Conservation (phyloP, 805 yeast species). For the Metschnikowia koreensis region DNA sequence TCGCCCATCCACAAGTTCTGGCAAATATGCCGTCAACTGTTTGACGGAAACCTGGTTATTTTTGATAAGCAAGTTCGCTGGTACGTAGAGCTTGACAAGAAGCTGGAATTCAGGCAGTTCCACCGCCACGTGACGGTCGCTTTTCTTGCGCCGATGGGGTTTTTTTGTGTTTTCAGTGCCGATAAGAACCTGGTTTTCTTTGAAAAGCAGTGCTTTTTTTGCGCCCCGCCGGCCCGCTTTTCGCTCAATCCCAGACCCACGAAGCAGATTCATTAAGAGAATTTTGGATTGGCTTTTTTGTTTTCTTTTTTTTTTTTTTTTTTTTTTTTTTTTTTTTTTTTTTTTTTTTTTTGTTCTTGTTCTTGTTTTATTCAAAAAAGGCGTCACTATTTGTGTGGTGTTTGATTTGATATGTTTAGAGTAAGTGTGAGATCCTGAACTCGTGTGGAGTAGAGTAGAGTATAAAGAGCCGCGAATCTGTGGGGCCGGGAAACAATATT, state of each 20-base stretch:
- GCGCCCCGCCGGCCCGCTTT: slow-evolving; percentile 4
- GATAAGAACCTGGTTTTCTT: slow-evolving; percentile 14
- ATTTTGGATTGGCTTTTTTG: background rate
- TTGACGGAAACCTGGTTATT: slow-evolving; percentile 27
- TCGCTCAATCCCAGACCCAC: background rate
- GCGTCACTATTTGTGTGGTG: too few species aligned
- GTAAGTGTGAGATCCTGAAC: too few species aligned
- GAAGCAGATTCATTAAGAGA: background rate
- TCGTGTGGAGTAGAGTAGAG: too few species aligned
- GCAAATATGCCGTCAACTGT: slow-evolving; percentile 29
- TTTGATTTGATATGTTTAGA: too few species aligned
- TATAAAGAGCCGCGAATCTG: too few species aligned
- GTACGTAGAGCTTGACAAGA: slow-evolving; percentile 34
- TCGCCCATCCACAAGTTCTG: slow-evolving; percentile 23
- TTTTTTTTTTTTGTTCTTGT: too few species aligned
- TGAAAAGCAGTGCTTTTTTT: slow-evolving; percentile 10
- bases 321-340: background rate
- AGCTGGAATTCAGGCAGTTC: slow-evolving; percentile 47
- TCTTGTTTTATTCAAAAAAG: too few species aligned
- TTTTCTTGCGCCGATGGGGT: slow-evolving; percentile 6
- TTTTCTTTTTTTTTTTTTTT: background rate
- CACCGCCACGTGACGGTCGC: slow-evolving; percentile 37
- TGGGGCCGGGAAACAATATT: too few species aligned
- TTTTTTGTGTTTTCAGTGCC: slow-evolving; percentile 4
- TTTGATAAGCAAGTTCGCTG: slow-evolving; percentile 30